Conservation (phyloP, 805 yeast genomes). For the Cyberlindnera americana region DNA sequence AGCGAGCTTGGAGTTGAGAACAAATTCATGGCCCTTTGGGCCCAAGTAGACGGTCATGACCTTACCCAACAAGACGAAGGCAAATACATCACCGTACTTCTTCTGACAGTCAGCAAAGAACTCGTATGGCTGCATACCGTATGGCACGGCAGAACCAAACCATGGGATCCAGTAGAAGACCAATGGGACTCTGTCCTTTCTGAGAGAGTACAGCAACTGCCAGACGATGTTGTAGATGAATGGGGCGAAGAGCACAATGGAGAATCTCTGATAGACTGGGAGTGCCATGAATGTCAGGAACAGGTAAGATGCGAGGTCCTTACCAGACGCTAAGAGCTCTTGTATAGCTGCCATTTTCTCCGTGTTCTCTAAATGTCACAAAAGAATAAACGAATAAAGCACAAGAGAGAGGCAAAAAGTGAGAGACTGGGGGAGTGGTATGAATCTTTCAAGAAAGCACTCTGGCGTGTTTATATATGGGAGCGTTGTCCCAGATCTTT, state of each 20-base stretch:
- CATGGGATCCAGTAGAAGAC: constrained; percentile 94
- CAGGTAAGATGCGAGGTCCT: constrained; percentile 14
- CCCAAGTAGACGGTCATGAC: constrained; percentile 95
- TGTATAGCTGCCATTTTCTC: constrained; percentile 22
- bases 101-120: constrained; percentile 76
- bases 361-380: background rate
- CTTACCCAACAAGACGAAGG: constrained; percentile 85
- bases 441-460: background rate
- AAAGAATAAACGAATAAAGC: background rate
- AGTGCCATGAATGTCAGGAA: constrained; percentile 29
- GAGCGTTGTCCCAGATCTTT: constrained; percentile 1
- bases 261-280: constrained; percentile 35
- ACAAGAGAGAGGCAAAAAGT: background rate
- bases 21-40: constrained; percentile 96
- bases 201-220: constrained; percentile 66
- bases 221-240: constrained; percentile 60
- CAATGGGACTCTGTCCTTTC: constrained; percentile 82
- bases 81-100: constrained; percentile 89
- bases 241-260: constrained; percentile 41
- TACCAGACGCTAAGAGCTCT: constrained; percentile 13
- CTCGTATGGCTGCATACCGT: constrained; percentile 91
- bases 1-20: constrained; percentile 81
- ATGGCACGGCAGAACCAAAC: constrained; percentile 86
- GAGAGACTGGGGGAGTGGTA: background rate
- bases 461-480: background rate